phyloP scores from a whole-genome alignment of 2,329 filamentous ascomycete species.

The Fusarium liriodendri region DNA sequence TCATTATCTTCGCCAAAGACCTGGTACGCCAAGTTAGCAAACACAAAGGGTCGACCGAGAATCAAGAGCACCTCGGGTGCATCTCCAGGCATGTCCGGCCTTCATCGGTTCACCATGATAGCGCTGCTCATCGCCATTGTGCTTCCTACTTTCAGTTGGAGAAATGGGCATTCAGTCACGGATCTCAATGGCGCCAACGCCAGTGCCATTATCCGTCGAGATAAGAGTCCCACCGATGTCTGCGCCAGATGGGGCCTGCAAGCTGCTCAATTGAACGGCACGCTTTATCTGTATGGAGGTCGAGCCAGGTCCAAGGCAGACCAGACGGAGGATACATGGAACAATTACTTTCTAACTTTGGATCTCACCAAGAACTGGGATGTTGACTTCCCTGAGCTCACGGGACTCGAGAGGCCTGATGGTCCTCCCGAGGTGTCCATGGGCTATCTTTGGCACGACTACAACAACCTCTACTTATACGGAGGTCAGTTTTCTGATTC shows the following conservation, averaged over 20 bases:
- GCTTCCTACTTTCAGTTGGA: conserved; percentile 59
- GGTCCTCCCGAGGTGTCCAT: conserved; percentile 78
- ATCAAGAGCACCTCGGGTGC: conserved; percentile 58
- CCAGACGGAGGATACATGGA: conserved; percentile 76
- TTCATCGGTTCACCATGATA: conserved; percentile 60
- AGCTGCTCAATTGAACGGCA: conserved; percentile 78
- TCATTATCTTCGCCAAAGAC: conserved; percentile 42
- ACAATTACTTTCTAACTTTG: conserved; percentile 78
- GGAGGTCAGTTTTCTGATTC: conserved; percentile 79
- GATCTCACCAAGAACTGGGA: conserved; percentile 81
- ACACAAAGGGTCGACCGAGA: conserved; percentile 52
- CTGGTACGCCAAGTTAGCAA: conserved; percentile 59
- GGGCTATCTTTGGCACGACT: conserved; percentile 82
- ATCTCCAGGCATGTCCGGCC: conserved; percentile 54
- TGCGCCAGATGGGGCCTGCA: conserved; percentile 76
- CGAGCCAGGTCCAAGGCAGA: conserved; percentile 67
- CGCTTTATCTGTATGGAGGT: conserved; percentile 81
- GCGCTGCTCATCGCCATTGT: conserved; percentile 63
- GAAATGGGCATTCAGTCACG: conserved; percentile 51
- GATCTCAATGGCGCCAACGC: conserved; percentile 60
- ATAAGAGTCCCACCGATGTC: conserved; percentile 54
- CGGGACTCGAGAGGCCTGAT: conserved; percentile 70
- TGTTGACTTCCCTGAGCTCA: conserved; percentile 70
- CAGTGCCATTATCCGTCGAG: conserved; percentile 52
- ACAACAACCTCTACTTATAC: conserved; percentile 76